Evolutionary conservation across 2,329 filamentous ascomycete species (phyloP).

Genomic region (Scedosporium dehoogii): DNA sequence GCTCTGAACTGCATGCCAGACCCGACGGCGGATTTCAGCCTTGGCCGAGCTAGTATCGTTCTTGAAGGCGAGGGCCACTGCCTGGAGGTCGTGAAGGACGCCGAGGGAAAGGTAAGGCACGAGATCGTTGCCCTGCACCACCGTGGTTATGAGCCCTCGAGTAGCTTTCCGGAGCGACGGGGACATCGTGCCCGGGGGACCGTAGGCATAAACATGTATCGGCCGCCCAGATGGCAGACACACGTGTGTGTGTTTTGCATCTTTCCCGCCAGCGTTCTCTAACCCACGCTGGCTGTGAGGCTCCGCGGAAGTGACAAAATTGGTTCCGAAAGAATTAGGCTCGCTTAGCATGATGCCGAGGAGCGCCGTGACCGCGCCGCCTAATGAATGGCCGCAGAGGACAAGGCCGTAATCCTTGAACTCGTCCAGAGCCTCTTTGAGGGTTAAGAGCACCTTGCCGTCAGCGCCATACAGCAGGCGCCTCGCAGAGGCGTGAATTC

Average conservation of each 20-base stretch:
- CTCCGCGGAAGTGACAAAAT: conserved; percentile 51
- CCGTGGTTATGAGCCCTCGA: conserved; percentile 62
- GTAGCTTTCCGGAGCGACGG: conserved; percentile 59
- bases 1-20: conserved; percentile 56
- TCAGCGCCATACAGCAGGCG: conserved; percentile 59
- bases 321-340: conserved; percentile 30
- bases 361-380: conserved; percentile 59
- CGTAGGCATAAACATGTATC: conserved; percentile 73
- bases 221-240: conserved; percentile 57
- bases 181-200: conserved; percentile 64
- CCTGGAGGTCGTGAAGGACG: conserved; percentile 64
- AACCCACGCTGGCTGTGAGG: conserved; percentile 31
- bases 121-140: conserved; percentile 63
- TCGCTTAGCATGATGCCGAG: conserved; percentile 63
- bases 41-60: conserved; percentile 59
- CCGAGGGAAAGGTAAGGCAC: conserved; percentile 67
- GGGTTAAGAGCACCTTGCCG: conserved; percentile 54
- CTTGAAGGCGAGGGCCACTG: conserved; percentile 62
- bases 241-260: conserved; percentile 20
- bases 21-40: conserved; percentile 53
- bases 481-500: conserved; percentile 61
- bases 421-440: conserved; percentile 55
- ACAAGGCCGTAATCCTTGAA: conserved; percentile 62
- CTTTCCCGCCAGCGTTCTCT: conserved; percentile 11
- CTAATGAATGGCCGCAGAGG: conserved; percentile 59